These are phyloP conservation scores for Cutaneotrichosporon sp. DNA, from an alignment of 1,284 basidiomycete genomes.

Conservation along the genomic window DNA sequence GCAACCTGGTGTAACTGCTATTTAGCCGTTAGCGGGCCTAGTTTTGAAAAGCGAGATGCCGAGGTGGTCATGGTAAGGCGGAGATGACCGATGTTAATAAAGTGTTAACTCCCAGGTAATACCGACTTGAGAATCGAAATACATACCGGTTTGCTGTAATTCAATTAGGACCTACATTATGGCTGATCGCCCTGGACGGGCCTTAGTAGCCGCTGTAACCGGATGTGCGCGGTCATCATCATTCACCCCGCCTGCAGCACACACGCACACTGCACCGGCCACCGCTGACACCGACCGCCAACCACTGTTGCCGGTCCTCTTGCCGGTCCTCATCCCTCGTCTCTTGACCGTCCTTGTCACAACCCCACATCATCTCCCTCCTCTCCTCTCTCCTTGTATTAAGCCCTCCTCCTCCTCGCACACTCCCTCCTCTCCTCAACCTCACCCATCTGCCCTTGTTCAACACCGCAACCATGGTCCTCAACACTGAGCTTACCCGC, in stretches of 20 bases:
- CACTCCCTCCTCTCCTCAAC: neutral
- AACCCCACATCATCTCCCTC: too few relatives aligned
- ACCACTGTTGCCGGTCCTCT: neutral
- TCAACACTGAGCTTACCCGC: slow-evolving; percentile 56
- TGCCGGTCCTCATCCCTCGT: neutral
- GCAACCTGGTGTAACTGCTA: neutral
- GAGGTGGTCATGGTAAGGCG: neutral
- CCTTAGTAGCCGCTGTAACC: neutral
- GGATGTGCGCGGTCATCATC: neutral
- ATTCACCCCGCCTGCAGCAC: too few relatives aligned
- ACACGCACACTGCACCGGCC: too few relatives aligned
- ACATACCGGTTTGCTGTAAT: too few relatives aligned
- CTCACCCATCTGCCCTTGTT: neutral
- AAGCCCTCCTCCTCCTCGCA: neutral
- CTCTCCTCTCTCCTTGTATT: neutral
- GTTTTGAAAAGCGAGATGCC: neutral
- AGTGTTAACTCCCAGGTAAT: neutral
- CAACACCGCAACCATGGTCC: slow-evolving; percentile 39
- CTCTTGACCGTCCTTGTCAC: neutral
- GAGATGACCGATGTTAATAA: neutral
- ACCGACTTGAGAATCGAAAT: too few relatives aligned
- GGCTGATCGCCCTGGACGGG: neutral
- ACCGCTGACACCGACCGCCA: too few relatives aligned
- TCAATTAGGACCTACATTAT: neutral
- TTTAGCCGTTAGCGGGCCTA: slow-evolving; percentile 14